These are phyloP conservation scores for Morella rubra DNA, from an alignment of 306 rosid genomes.

Conservation along the genomic window DNA sequence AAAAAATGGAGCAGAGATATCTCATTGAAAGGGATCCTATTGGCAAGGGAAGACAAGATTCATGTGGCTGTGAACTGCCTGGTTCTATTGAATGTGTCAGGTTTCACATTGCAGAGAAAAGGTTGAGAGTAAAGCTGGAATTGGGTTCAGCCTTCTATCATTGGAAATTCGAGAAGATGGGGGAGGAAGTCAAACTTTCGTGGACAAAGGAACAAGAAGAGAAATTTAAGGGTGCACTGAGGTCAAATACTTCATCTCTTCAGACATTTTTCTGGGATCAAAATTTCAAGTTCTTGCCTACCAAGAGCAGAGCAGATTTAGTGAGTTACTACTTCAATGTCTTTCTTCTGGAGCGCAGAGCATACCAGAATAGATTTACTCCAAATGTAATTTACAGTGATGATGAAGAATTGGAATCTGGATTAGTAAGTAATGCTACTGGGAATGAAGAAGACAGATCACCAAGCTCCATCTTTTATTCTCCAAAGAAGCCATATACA, in stretches of 20 bases:
- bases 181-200: conserved; percentile 56
- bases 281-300: conserved; percentile 45
- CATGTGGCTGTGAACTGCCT: conserved; percentile 58
- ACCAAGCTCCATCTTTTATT: conserved; percentile 36
- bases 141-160: conserved; percentile 56
- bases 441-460: conserved; percentile 42
- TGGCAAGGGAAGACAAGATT: conserved; percentile 82
- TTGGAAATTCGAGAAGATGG: conserved; percentile 60
- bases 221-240: conserved; percentile 48
- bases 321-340: conserved; percentile 91
- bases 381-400: conserved; percentile 65
- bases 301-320: conserved; percentile 61
- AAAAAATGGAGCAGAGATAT: conserved; percentile 31
- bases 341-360: conserved; percentile 68
- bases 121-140: conserved; percentile 55
- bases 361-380: conserved; percentile 69
- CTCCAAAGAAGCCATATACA: conserved; percentile 43
- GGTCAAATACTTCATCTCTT: conserved; percentile 39
- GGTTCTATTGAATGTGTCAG: conserved; percentile 65
- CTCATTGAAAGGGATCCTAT: conserved; percentile 72
- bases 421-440: conserved; percentile 35
- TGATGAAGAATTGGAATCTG: conserved; percentile 52
- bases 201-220: conserved; percentile 66
- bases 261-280: conserved; percentile 53
- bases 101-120: conserved; percentile 71